Percentiles rank a stretch among this genome's conserved stretches.
phyloP scores from a whole-genome alignment of 345 rosid genomes.

The Camelina sativa region DNA sequence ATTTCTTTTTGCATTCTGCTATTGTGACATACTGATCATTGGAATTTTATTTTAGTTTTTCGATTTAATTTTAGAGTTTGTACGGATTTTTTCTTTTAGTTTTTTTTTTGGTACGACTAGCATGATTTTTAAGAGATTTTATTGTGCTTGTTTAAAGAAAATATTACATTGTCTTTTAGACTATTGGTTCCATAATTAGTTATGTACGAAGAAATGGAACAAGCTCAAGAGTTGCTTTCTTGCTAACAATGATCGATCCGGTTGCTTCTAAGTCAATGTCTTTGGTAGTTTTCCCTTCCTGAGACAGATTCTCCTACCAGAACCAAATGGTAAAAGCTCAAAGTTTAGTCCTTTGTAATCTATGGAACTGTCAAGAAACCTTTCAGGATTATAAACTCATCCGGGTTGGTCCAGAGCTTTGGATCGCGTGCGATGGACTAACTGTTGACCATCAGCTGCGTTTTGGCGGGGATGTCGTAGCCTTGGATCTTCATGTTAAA shows the following conservation, averaged over 20 bases:
- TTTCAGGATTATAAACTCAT: slow-evolving; percentile 50
- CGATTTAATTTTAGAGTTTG: no score
- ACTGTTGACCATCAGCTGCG: slow-evolving; percentile 47
- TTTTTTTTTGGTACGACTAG: no score
- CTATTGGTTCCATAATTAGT: background rate
- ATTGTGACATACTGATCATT: background rate
- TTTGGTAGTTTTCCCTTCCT: slow-evolving; percentile 20
- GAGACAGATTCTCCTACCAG: slow-evolving; percentile 45
- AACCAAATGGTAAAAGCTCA: slow-evolving; percentile 57
- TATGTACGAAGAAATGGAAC: slow-evolving; percentile 29
- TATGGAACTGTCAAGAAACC: slow-evolving; percentile 46
- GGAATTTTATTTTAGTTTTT: no score
- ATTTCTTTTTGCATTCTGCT: background rate
- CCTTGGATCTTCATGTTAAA: slow-evolving; percentile 45
- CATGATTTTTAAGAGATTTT: no score
- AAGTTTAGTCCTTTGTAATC: slow-evolving; percentile 53
- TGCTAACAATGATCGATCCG: slow-evolving; percentile 20
- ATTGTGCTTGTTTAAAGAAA: no score
- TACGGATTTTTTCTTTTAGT: no score
- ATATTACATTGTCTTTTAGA: background rate
- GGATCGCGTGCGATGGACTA: slow-evolving; percentile 60
- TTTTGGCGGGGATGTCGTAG: slow-evolving; percentile 47
- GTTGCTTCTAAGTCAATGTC: slow-evolving; percentile 39
- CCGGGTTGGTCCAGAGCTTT: slow-evolving; percentile 47
- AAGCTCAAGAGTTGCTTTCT: slow-evolving; percentile 40